Base-by-base conservation (phyloP, 345 rosid genomes). In the Hibiscus trionum region DNA sequence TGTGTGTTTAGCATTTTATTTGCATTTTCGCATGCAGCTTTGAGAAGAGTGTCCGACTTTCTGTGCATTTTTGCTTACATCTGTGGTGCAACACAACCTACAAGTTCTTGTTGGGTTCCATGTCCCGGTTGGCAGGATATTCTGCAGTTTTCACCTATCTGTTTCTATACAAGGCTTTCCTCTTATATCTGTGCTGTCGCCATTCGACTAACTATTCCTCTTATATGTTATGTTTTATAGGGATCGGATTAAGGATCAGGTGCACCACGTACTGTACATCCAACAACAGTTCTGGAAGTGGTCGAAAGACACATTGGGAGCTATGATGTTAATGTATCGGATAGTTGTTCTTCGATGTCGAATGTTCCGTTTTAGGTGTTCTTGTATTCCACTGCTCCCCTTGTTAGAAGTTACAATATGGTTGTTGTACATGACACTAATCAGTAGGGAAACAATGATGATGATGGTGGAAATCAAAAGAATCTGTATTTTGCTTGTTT, bases 191-290 rank as follows among this genome's bases (percentile, higher is more conserved):
- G 47, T 44, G 60, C 26, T 56, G 12, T 44, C 47, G 0, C 60
- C 60, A 56, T 19, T 56, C 29, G 10, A 56, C 29, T 3, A 17
- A 17, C 42, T 37, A 37, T 42, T 56, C 5, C 29, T 10, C 29
- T 56, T 56, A 56, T 21, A 21, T 21, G 60, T 1, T 56, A 12
- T 10, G 47, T 56, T 24, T 56, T 56, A 2, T 21, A 56, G 2
- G 10, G 60, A 21, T 21, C 12, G 3, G 4, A 8, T 19, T 21
- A 19, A 56, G 69, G 66, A 42, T 37, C 61, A 55, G 52, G 42
- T 50, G 65, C 79, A 56, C 44, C 70, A 17, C 21, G 59, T 15
- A 70, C 68, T 66, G 66, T 72, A 64, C 73, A 72, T 60, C 46
- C 39, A 69, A 76, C 42, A 2, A 55, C 65, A 16, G 10, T 44